Evolutionary conservation across 164 flowering plant species (phyloP), one percentile per base, ranked within the genome.

Genomic region (Taxillus chinensis): DNA sequence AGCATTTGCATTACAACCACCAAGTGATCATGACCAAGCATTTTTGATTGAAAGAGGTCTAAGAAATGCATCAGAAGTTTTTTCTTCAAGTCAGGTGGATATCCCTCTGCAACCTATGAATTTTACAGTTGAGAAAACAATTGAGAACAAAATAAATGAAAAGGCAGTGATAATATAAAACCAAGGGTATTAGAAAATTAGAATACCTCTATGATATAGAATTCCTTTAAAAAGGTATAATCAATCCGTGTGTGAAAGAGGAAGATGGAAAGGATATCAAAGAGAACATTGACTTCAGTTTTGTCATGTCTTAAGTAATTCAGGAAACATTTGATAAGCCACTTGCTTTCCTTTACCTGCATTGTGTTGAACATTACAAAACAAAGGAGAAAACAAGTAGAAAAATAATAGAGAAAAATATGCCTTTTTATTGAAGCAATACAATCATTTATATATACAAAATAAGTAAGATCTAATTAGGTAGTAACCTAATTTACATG

Each of bases 291-390:
- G 42, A 89, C 86, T 88, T 95, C 98, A 16, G 77, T 60, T 74
- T 80, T 89, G 66, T 92, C 99, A 86, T 91, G 93, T 41, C 98
- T 74, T 46, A 95, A 64, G 73, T 87, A 95, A 76, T 91, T 95
- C 68, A 95, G 74, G 74, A 91, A 95, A 77, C 99, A 91, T 74
- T 95, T 95, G 68, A 95, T 84, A 70, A 95, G 96, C 99, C 98
- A 91, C 71, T 95, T 95, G 86, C 97, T 95, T 75, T 95, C 99
- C 71, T 95, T 95, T 17, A 89, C 98, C 99, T 95, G 89, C 84
- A 78, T 49, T 57, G 45, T 7, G 49, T 52, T 48, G 52, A 57
- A 10, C 3, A 2, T 11, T 5, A 13, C n/a, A 17, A 37, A 43
- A 8, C 40, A 8, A 14, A 48, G 51, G 41, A 14, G 27, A 15